Percentiles rank a stretch among this genome's conserved stretches.
These are phyloP conservation scores for Cytospora paraplurivora DNA, from an alignment of 2,329 filamentous ascomycete genomes.

Conservation along the genomic window DNA sequence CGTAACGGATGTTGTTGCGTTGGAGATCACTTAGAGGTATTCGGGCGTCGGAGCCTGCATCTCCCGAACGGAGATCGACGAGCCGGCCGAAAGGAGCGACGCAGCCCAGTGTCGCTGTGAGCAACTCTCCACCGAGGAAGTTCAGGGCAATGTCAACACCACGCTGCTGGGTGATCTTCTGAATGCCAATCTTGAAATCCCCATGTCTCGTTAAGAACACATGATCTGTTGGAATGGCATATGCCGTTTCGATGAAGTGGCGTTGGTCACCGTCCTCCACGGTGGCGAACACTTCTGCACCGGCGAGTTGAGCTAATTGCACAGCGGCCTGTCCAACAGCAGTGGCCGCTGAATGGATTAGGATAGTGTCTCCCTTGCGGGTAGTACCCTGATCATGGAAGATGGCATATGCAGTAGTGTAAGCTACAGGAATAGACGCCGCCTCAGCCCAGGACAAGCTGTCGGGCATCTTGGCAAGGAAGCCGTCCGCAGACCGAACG, in stretches of 20 bases:
- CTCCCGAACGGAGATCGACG: slow-evolving; percentile 12
- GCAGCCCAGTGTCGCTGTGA: slow-evolving; percentile 36
- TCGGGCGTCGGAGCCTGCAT: not conserved
- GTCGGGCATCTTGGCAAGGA: slow-evolving; percentile 30
- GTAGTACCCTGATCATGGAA: slow-evolving; percentile 32
- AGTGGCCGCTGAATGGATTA: slow-evolving; percentile 30
- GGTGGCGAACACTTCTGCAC: slow-evolving; percentile 31
- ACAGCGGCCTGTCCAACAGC: slow-evolving; percentile 30
- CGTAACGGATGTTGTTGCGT: slow-evolving; percentile 15
- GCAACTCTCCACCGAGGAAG: slow-evolving; percentile 30
- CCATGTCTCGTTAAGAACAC: slow-evolving; percentile 32
- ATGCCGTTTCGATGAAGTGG: slow-evolving; percentile 30
- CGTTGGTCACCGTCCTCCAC: slow-evolving; percentile 30
- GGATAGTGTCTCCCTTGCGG: slow-evolving; percentile 27
- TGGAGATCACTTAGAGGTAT: slow-evolving; percentile 9
- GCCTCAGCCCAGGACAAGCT: slow-evolving; percentile 30
- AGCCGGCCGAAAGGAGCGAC: slow-evolving; percentile 34
- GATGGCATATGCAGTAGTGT: slow-evolving; percentile 31
- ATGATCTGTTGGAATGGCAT: slow-evolving; percentile 31
- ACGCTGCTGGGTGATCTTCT: slow-evolving; percentile 24
- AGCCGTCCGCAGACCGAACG: slow-evolving; percentile 28
- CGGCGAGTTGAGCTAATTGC: slow-evolving; percentile 26
- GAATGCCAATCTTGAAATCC: slow-evolving; percentile 30
- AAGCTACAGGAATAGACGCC: slow-evolving; percentile 32
- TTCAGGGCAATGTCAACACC: slow-evolving; percentile 33